These are phyloP conservation scores for Mallotus nudiflorus DNA, from an alignment of 345 rosid species.

Conservation along the genomic window DNA sequence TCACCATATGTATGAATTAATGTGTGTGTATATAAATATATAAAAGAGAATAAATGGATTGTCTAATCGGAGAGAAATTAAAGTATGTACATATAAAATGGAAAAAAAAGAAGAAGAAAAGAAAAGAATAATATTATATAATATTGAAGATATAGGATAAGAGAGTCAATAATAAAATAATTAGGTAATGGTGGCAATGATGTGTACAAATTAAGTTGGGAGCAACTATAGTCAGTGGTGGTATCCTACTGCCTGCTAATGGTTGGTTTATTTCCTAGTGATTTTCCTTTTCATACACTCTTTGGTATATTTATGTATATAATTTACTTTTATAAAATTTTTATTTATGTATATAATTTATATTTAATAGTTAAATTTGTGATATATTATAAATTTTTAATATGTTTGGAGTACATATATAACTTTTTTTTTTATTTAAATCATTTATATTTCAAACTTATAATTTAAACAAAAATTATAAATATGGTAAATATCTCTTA, in stretches of 20 bases:
- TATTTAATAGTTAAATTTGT: too few species aligned
- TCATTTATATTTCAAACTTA: too few species aligned
- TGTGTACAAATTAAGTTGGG: conserved; percentile 25
- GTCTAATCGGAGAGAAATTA: conserved; percentile 18
- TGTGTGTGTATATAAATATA: not conserved
- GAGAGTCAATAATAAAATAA: not conserved
- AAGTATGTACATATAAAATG: too few species aligned
- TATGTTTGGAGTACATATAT: too few species aligned
- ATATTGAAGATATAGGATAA: not conserved
- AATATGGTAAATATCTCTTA: too few species aligned
- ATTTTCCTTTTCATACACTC: conserved; percentile 39
- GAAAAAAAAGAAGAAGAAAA: too few species aligned
- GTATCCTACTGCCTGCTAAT: conserved; percentile 12
- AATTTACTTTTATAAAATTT: too few species aligned
- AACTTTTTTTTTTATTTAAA: too few species aligned
- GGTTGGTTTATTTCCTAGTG: conserved; percentile 44
- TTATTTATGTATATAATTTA: too few species aligned
- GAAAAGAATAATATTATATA: not conserved
- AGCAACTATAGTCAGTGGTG: conserved; percentile 24
- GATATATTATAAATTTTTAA: too few species aligned
- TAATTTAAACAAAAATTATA: too few species aligned
- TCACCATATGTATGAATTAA: not conserved
- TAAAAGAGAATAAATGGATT: conserved; percentile 13
- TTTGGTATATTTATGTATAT: too few species aligned
- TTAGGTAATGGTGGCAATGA: conserved; percentile 25